phyloP scores from a whole-genome alignment of 352 stramenopile genomes.

The Globisporangium spiculum region DNA sequence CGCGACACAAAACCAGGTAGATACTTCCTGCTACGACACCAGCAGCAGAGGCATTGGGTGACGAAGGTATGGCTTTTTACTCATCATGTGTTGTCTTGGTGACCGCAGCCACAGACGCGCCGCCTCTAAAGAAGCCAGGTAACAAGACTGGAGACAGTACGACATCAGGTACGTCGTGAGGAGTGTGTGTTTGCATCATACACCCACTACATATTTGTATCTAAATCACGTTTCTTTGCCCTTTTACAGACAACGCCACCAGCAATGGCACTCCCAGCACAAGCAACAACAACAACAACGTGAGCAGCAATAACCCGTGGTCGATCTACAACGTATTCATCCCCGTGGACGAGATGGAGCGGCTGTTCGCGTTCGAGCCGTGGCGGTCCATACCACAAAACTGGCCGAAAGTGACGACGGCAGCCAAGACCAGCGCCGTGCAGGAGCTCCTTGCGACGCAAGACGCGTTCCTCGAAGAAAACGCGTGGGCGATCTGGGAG shows the following conservation, averaged over 20 bases:
- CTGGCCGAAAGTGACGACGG: conserved; percentile 28
- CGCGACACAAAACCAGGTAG: conserved; percentile 20
- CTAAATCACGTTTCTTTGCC: background rate
- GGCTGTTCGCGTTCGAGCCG: conserved; percentile 13
- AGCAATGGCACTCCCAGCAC: background rate
- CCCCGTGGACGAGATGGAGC: conserved; percentile 19
- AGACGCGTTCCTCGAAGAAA: conserved; percentile 31
- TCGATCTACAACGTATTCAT: conserved; percentile 24
- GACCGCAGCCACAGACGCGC: conserved; percentile 6
- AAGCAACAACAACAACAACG: background rate
- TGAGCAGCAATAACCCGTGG: conserved; percentile 6
- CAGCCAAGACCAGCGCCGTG: conserved; percentile 15
- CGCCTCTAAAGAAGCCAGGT: conserved; percentile 12
- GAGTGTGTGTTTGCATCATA: background rate
- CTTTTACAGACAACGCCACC: conserved; percentile 1
- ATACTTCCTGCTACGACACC: background rate
- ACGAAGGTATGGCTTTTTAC: background rate
- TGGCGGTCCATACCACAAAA: conserved; percentile 15
- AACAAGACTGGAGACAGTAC: conserved; percentile 10
- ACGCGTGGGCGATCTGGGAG: conserved; percentile 45
- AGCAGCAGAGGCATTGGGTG: background rate
- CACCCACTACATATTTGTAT: background rate
- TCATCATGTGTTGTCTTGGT: background rate
- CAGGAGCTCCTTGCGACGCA: conserved; percentile 25
- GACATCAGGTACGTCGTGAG: conserved; percentile 1